A percentile compares a stretch with the other conserved stretches of the same genome.
Conservation (phyloP, 441 rosid genomes). For the Jatropha podagrica region DNA sequence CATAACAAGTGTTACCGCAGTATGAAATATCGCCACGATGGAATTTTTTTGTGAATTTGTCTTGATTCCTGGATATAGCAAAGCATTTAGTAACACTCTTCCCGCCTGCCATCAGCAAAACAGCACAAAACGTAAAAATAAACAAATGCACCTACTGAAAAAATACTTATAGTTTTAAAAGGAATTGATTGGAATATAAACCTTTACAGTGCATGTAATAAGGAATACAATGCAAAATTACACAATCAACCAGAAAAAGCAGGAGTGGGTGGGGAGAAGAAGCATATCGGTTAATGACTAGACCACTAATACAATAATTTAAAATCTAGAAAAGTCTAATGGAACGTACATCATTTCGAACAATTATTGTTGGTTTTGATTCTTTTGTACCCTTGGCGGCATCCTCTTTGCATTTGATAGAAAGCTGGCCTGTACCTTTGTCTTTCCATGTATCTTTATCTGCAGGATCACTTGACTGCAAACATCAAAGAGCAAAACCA, state of each 20-base stretch:
- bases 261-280: neutral
- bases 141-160: neutral
- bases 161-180: neutral
- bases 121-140: conserved; percentile 20
- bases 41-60: conserved; percentile 78
- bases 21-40: conserved; percentile 84
- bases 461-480: conserved; percentile 60
- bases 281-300: neutral
- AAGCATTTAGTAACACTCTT: conserved; percentile 79
- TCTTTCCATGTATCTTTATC: conserved; percentile 94
- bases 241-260: neutral
- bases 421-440: conserved; percentile 89
- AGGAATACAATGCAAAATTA: neutral
- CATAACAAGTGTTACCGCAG: conserved; percentile 53
- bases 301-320: neutral
- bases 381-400: conserved; percentile 78
- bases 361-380: conserved; percentile 79
- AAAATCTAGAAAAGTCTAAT: neutral
- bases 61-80: conserved; percentile 86
- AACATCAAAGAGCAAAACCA: conserved; percentile 23
- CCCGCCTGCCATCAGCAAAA: conserved; percentile 61
- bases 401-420: conserved; percentile 84
- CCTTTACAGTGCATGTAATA: neutral
- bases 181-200: neutral
- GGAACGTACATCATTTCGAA: conserved; percentile 81